A percentile compares a stretch with the other conserved stretches of the same genome.
phyloP scores from a whole-genome alignment of 768 basidiomycete species.

The Mycena vitilis region DNA sequence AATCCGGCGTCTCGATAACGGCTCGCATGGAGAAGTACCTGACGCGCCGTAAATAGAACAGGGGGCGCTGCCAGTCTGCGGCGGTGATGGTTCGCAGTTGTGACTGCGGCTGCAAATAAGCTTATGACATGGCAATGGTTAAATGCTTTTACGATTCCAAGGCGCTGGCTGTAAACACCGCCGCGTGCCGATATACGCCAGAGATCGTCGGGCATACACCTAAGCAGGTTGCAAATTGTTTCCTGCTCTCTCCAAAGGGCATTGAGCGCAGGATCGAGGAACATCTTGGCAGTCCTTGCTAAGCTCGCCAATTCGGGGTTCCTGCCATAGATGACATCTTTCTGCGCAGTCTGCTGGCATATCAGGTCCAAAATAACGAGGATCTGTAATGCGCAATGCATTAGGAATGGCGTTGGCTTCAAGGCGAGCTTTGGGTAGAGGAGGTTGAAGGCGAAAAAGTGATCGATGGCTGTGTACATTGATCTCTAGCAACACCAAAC shows the following conservation, averaged over 20 bases:
- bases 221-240: constrained; percentile 18
- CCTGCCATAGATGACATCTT: neutral
- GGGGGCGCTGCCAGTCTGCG: constrained; percentile 11
- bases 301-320: neutral
- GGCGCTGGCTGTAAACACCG: too few species aligned
- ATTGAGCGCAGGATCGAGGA: constrained; percentile 13
- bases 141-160: neutral
- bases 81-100: neutral
- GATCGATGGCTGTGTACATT: too few species aligned
- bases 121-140: neutral
- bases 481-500: too few species aligned
- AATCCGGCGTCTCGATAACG: neutral
- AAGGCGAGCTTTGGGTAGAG: too few species aligned
- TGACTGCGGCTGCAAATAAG: neutral
- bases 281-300: neutral
- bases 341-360: neutral
- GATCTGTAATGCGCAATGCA: neutral
- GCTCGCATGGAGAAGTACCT: neutral
- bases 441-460: too few species aligned
- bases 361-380: neutral
- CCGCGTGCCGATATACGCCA: neutral
- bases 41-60: constrained; percentile 6
- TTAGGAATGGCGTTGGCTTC: too few species aligned
- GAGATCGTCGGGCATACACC: constrained; percentile 12
- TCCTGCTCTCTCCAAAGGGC: constrained; percentile 14